phyloP scores from a whole-genome alignment of 2,329 filamentous ascomycete genomes.

The Ophiostoma australiae region DNA sequence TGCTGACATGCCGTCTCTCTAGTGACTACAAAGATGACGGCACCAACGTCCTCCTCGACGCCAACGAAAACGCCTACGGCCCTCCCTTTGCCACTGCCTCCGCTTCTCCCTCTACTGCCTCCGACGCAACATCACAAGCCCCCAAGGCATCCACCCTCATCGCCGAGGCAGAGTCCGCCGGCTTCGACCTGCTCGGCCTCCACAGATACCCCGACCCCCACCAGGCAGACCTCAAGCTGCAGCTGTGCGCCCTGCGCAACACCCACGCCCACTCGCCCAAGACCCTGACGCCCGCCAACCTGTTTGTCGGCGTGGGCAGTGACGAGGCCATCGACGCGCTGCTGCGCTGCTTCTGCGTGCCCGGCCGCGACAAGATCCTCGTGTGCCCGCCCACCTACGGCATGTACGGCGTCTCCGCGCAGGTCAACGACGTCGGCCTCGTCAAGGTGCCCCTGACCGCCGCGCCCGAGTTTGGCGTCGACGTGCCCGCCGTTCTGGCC shows the following conservation, averaged over 20 bases:
- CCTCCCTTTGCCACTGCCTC: slow-evolving; percentile 59
- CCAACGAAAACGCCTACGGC: slow-evolving; percentile 95
- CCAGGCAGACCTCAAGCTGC: slow-evolving; percentile 78
- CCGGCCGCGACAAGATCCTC: slow-evolving; percentile 81
- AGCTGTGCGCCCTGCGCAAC: slow-evolving; percentile 82
- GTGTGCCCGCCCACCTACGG: slow-evolving; percentile 96
- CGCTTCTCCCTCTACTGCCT: slow-evolving; percentile 53
- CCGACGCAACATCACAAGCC: slow-evolving; percentile 36
- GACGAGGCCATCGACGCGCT: slow-evolving; percentile 96
- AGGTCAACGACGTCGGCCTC: slow-evolving; percentile 85
- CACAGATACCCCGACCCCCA: slow-evolving; percentile 97
- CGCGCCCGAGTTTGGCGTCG: slow-evolving; percentile 67
- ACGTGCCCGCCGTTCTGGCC: slow-evolving; percentile 62
- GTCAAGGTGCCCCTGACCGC: slow-evolving; percentile 78
- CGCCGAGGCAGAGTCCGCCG: slow-evolving; percentile 58
- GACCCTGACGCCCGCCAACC: slow-evolving; percentile 68
- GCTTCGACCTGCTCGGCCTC: slow-evolving; percentile 71
- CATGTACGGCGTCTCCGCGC: slow-evolving; percentile 94
- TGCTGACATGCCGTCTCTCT: slow-evolving; percentile 10
- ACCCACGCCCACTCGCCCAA: slow-evolving; percentile 73
- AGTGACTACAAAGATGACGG: slow-evolving; percentile 99
- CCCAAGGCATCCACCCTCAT: slow-evolving; percentile 93
- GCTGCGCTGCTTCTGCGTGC: slow-evolving; percentile 86
- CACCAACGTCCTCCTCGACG: slow-evolving; percentile 90
- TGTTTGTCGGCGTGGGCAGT: slow-evolving; percentile 93